Conservation (phyloP, 768 basidiomycete genomes). For the Kockovaella imperatae region DNA sequence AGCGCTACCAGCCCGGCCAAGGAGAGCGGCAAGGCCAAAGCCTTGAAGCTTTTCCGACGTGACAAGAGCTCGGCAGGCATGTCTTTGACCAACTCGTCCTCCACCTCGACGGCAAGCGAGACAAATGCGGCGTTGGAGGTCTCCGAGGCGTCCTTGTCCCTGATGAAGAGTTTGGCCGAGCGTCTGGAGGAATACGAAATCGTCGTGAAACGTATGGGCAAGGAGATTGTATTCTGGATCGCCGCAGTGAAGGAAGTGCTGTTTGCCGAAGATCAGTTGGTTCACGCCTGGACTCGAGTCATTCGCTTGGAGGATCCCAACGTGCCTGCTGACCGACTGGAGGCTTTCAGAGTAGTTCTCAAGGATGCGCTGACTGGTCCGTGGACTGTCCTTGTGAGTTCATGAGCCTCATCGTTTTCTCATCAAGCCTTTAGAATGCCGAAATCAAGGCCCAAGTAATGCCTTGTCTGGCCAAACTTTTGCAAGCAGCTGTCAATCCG, state of each 20-base stretch:
- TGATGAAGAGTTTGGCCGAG: constrained; percentile 11
- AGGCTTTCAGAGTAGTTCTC: constrained; percentile 32
- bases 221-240: constrained; percentile 35
- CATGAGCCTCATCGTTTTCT: neutral
- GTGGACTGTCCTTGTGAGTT: constrained; percentile 35
- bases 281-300: constrained; percentile 31
- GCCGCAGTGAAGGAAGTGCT: constrained; percentile 35
- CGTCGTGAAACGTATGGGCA: constrained; percentile 32
- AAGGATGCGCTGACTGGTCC: constrained; percentile 23
- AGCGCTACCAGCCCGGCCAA: constrained; percentile 2
- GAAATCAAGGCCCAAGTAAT: constrained; percentile 38
- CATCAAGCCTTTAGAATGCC: constrained; percentile 21
- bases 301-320: constrained; percentile 36
- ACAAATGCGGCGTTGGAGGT: constrained; percentile 1
- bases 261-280: constrained; percentile 22
- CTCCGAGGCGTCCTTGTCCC: constrained; percentile 3
- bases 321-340: constrained; percentile 33
- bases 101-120: constrained; percentile 1
- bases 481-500: constrained; percentile 35
- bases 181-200: constrained; percentile 27
- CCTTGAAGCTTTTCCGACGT: constrained; percentile 39
- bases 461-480: constrained; percentile 35
- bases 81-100: constrained; percentile 5
- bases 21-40: constrained; percentile 16
- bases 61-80: constrained; percentile 14